phyloP scores from a whole-genome alignment of 1,284 basidiomycete species.

The Ustilago lituana region DNA sequence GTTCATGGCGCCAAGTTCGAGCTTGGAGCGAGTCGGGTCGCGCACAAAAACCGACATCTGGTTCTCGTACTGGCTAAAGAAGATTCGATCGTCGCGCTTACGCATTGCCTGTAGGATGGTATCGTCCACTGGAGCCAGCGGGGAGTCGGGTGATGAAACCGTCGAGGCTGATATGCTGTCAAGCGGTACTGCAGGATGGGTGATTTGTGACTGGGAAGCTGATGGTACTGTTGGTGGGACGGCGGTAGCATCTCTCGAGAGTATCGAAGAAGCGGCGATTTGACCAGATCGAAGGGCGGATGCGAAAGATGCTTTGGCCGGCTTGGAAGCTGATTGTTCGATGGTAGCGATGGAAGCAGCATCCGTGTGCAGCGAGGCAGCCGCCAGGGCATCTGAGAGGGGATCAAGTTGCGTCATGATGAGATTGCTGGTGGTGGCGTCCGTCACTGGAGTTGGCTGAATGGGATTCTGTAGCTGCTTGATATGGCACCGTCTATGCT shows the following conservation, averaged over 20 bases:
- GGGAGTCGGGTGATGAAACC: neutral
- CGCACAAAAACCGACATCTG: slow-evolving; percentile 47
- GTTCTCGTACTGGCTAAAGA: slow-evolving; percentile 51
- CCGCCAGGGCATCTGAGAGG: slow-evolving; percentile 15
- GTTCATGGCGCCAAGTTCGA: slow-evolving; percentile 58
- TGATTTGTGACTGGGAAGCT: neutral
- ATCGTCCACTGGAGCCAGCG: slow-evolving; percentile 29
- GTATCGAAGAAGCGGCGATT: neutral
- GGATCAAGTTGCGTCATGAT: slow-evolving; percentile 30
- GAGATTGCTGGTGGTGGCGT: no score
- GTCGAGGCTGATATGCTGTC: no score
- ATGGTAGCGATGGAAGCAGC: neutral
- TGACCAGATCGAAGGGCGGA: slow-evolving; percentile 25
- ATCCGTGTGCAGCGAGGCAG: slow-evolving; percentile 4
- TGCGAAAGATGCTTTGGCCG: slow-evolving; percentile 19
- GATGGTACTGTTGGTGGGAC: neutral
- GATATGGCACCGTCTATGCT: no score
- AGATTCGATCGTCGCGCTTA: slow-evolving; percentile 51
- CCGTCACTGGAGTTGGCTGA: no score
- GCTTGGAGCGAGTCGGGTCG: slow-evolving; percentile 12
- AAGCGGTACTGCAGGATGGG: neutral
- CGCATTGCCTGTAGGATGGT: slow-evolving; percentile 52
- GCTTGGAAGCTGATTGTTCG: neutral
- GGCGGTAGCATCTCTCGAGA: neutral
- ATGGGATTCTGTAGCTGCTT: no score